Conservation (phyloP, 2,329 filamentous ascomycete genomes). For the Dactylellina drechsleri region DNA sequence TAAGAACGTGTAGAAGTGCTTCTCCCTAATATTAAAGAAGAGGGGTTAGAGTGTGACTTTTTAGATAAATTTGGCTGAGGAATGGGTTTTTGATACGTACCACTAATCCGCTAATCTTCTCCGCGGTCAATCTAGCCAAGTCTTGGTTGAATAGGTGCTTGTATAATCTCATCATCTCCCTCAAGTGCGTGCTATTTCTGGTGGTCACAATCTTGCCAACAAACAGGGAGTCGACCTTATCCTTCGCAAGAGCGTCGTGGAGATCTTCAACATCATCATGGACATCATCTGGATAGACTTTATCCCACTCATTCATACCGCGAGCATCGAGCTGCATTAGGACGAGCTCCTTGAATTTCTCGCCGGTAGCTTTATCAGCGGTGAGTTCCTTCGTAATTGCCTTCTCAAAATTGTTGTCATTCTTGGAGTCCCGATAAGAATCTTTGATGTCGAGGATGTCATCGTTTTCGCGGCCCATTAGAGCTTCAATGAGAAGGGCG, state of each 20-base stretch:
- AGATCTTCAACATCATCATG: slow-evolving; percentile 78
- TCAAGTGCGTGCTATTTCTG: slow-evolving; percentile 81
- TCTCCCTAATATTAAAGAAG: slow-evolving; percentile 73
- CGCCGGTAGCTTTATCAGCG: slow-evolving; percentile 75
- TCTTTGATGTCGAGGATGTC: slow-evolving; percentile 89
- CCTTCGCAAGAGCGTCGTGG: slow-evolving; percentile 65
- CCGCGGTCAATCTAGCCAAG: slow-evolving; percentile 86
- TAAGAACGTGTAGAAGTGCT: slow-evolving; percentile 91
- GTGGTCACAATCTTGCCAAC: slow-evolving; percentile 87
- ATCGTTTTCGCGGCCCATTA: slow-evolving; percentile 89
- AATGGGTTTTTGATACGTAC: slow-evolving; percentile 68
- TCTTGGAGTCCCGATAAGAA: slow-evolving; percentile 90
- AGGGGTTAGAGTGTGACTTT: slow-evolving; percentile 2
- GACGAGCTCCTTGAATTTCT: slow-evolving; percentile 81
- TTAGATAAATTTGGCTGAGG: slow-evolving; percentile 2
- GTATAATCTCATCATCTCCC: slow-evolving; percentile 81
- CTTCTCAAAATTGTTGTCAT: slow-evolving; percentile 78
- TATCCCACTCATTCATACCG: slow-evolving; percentile 76
- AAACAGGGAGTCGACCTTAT: slow-evolving; percentile 81
- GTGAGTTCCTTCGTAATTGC: slow-evolving; percentile 95
- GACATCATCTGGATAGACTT: slow-evolving; percentile 68
- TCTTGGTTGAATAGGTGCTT: slow-evolving; percentile 78
- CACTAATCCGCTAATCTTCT: slow-evolving; percentile 89
- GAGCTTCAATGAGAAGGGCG: slow-evolving; percentile 88
- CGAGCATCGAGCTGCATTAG: slow-evolving; percentile 78